Evolutionary conservation across 164 flowering plant species (phyloP), one percentile per base, ranked within the genome.

Genomic region (Nymphaea thermarum): DNA sequence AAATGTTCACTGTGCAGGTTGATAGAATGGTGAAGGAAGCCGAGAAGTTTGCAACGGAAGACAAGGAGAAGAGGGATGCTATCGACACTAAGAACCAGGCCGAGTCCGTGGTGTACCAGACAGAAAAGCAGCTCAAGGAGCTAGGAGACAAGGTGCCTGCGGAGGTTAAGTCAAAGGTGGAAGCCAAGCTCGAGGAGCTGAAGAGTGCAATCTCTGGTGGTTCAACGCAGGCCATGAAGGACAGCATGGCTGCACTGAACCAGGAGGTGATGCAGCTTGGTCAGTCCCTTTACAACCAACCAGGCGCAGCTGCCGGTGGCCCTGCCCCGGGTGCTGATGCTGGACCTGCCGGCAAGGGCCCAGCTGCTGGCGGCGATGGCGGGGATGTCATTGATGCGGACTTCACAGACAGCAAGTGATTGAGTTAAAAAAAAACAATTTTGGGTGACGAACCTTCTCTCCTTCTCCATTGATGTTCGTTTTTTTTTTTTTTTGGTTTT

Each of bases 211-310:
- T 88, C 14, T 71, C 88, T 3, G 77, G 84, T 16, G 95, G 83
- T 4, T 76, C 87, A 3, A 81, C 87, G 6, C 91, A 85, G 66
- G 74, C 74, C 41, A 88, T 88, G 42, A 88, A 88, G 74, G 91
- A 86, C 73, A 84, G 88, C 62, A 87, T 88, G 77, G 77, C 85
- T 60, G 87, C 90, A 4, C 83, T 88, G 5, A 88, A 87, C 75
- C 88, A 86, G 67, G 95, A 86, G 74, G 95, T 87, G 8, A 88
- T 87, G 90, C 88, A 88, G 75, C 80, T 88, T 3, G 95, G 95
- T 2, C 89, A 86, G 76, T 85, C 91, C 57, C 80, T 88, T 5
- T 88, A 88, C 70, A 83, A 81, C 80, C 88, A 86, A 60, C 84
- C 87, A 51, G 57, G 57, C 14, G 81, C 86, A 7, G 76, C 87